Percentiles rank a stretch among this genome's conserved stretches.
These are phyloP conservation scores for Cicer cuneatum DNA, from an alignment of 306 rosid species.

Conservation along the genomic window DNA sequence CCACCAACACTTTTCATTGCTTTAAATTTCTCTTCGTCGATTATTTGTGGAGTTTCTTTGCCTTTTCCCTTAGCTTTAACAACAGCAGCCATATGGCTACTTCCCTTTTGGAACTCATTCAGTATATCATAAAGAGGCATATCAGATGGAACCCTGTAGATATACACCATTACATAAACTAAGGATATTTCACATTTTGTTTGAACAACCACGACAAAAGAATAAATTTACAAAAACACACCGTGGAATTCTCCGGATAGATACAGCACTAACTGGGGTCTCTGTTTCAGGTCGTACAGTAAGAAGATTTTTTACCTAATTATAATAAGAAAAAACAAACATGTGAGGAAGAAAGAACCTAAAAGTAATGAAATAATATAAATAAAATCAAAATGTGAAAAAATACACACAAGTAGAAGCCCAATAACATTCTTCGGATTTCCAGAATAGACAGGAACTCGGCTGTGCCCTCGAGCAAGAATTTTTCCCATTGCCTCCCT, in stretches of 20 bases:
- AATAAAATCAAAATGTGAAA: conserved; percentile 27
- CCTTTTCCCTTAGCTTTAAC: conserved; percentile 69
- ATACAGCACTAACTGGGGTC: conserved; percentile 97
- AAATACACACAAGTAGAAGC: conserved; percentile 76
- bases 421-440: conserved; percentile 90
- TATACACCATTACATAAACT: conserved; percentile 42
- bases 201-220: conserved; percentile 11
- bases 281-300: conserved; percentile 98
- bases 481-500: conserved; percentile 99
- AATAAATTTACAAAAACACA: conserved; percentile 42
- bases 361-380: conserved; percentile 7
- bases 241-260: conserved; percentile 96
- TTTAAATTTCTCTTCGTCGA: conserved; percentile 61
- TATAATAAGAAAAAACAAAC: conserved; percentile 9
- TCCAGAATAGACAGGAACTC: conserved; percentile 98
- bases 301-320: conserved; percentile 93
- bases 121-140: conserved; percentile 98
- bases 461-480: conserved; percentile 97
- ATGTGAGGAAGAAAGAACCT: conserved; percentile 34
- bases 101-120: conserved; percentile 97
- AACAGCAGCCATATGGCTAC: conserved; percentile 99
- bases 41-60: conserved; percentile 54
- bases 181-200: conserved; percentile 33
- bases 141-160: conserved; percentile 91
- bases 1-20: conserved; percentile 43